These are phyloP conservation scores for Debaryomycetaceae sp. DNA, from an alignment of 1,139 yeast genomes.

Conservation along the genomic window DNA sequence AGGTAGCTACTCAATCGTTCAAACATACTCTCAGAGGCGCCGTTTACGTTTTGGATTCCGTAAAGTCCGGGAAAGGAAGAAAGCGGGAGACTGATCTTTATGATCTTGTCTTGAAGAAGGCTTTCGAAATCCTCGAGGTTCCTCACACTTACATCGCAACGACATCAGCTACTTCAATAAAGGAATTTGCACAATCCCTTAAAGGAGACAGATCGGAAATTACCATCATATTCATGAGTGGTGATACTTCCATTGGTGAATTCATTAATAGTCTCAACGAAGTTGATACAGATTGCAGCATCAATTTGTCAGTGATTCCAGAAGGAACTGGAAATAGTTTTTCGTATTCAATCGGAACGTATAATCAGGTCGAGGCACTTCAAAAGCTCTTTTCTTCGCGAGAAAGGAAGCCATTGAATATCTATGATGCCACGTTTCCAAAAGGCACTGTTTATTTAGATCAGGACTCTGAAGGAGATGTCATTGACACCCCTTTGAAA, in stretches of 20 bases:
- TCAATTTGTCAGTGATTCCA: constrained; percentile 55
- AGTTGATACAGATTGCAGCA: constrained; percentile 6
- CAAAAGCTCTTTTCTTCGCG: constrained; percentile 33
- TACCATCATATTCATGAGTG: constrained; percentile 66
- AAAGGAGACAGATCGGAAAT: constrained; percentile 12
- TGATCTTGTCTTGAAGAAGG: constrained; percentile 38
- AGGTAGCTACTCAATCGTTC: not conserved
- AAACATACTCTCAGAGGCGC: not conserved
- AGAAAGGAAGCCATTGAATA: constrained; percentile 39
- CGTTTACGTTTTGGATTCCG: constrained; percentile 45
- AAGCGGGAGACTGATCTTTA: constrained; percentile 36
- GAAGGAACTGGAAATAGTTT: constrained; percentile 88
- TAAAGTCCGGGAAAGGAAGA: constrained; percentile 56
- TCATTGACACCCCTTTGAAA: constrained; percentile 22
- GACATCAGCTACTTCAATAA: constrained; percentile 25
- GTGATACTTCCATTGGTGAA: constrained; percentile 83
- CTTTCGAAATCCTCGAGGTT: constrained; percentile 35
- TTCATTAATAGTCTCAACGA: constrained; percentile 53
- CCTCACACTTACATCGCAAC: constrained; percentile 41
- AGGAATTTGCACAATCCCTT: constrained; percentile 29
- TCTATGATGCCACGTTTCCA: constrained; percentile 57
- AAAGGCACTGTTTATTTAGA: constrained; percentile 29
- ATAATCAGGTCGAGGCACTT: constrained; percentile 35
- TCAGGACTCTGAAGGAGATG: constrained; percentile 16
- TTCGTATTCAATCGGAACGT: constrained; percentile 56